Conservation (phyloP, 1,284 basidiomycete species). For the Erythrobasidium hasegawianum region DNA sequence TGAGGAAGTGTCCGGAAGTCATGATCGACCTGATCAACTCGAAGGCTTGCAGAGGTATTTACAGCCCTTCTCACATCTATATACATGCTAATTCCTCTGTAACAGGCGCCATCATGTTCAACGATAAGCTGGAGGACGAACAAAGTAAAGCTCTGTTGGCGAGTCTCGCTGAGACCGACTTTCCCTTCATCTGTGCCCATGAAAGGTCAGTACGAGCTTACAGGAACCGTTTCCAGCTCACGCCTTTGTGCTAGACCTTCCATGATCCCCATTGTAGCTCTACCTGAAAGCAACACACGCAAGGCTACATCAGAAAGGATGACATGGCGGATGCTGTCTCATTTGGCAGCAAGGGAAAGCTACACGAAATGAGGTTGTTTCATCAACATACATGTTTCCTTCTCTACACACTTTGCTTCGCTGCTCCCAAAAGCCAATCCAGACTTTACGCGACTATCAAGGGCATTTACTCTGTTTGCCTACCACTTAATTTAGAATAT, state of each 20-base stretch:
- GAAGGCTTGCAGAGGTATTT: constrained; percentile 81
- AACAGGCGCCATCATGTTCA: constrained; percentile 93
- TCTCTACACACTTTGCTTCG: too few relatives aligned
- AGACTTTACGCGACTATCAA: too few relatives aligned
- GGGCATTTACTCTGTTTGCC: too few relatives aligned
- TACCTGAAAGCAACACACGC: constrained; percentile 23
- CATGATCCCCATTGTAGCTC: constrained; percentile 49
- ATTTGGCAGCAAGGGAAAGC: too few relatives aligned
- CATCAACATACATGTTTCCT: too few relatives aligned
- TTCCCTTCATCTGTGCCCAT: constrained; percentile 93
- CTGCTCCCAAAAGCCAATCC: too few relatives aligned
- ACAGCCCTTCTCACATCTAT: neutral
- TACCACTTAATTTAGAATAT: too few relatives aligned
- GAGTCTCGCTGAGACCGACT: constrained; percentile 64
- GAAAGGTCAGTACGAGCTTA: constrained; percentile 57
- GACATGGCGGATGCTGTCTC: too few relatives aligned
- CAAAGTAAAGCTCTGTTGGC: constrained; percentile 69
- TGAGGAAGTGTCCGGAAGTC: constrained; percentile 71
- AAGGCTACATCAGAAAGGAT: too few relatives aligned
- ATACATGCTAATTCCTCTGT: constrained; percentile 19
- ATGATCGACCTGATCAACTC: constrained; percentile 81
- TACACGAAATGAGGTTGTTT: too few relatives aligned
- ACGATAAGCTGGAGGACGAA: constrained; percentile 63
- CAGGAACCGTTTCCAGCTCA: too few relatives aligned
- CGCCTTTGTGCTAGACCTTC: constrained; percentile 45